Evolutionary conservation across 768 basidiomycete genomes (phyloP), one percentile per base, ranked within the genome.

Genomic region (Suillus ampliporus): DNA sequence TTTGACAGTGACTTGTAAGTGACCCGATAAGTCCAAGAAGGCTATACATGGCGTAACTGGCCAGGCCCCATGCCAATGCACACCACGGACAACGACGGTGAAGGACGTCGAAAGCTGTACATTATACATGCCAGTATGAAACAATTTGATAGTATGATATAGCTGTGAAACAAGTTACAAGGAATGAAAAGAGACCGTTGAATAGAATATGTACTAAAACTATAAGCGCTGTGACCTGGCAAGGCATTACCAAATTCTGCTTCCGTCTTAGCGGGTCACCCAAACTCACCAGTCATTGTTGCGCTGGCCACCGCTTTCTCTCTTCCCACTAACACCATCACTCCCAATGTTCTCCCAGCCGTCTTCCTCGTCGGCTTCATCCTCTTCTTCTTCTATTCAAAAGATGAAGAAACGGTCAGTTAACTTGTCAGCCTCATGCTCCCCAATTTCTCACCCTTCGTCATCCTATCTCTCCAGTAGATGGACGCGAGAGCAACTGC

Each of bases 201-300:
- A 51, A 51, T 51, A 13, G 38, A 4, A 14, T 38, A 38, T 38
- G 31, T 63, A 54, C 60, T 58, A 60, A 69, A 21, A 57, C 61
- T 59, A 64, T 73, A 73, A 72, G 74, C 75, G 73, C 74, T 75
- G 75, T 73, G 71, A 70, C 73, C 70, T 56, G 75, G 74, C 74
- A 74, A 76, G 73, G 71, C 74, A 71, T 70, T 73, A 64, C 68
- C 75, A 72, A 71, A 67, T 76, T 76, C 73, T 72, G 72, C 62
- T 67, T 69, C 70, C 74, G 74, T 65, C 70, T 54, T 65, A 66
- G 69, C 68, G 70, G 74, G 67, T 67, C 65, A 64, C 65, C 63
- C 71, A 72, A 74, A 66, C 74, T 72, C 60, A 72, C 69, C 74
- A 71, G 76, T 76, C 80, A 78, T 79, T 79, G 77, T 79, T 75